Evolutionary conservation across 495 filamentous ascomycete genomes (phyloP), one percentile per base, ranked within the genome.

Genomic region (Cenococcum geophilum): DNA sequence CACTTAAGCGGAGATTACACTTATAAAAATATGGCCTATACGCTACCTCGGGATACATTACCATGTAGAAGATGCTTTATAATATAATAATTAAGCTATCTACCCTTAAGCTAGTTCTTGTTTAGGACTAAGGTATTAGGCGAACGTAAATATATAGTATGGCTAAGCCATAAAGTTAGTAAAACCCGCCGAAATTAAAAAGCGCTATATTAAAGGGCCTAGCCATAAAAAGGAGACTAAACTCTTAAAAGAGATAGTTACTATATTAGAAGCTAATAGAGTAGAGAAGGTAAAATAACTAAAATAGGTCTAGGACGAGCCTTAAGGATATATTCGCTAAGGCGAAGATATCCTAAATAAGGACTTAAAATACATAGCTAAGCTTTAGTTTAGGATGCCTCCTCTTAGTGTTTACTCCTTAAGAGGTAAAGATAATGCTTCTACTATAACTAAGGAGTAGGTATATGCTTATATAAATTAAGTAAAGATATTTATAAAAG

Each of bases 11-110:
- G 95, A 97, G 71, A 86, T 90, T 40, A 88, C 91, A 59, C 88
- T 96, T 63, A 89, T 91, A 40, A 89, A 86, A 66, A 82, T 96
- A 74, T 99, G 93, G 93, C 93, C 92, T 18, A 97, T 93, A 73
- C 84, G 93, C 57, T 99, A 99, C 70, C 76, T 97, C 16, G 93
- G 93, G 1, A 91, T 96, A 59, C 95, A 99, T 75, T 97, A 92
- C 73, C 85, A 89, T 59, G 88, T 95, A 11, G 93, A 99, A 75
- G 93, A 99, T 78, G 93, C 89, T 4, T 76, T 99, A 16, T 93
- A 99, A 70, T 95, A 95, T 69, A 93, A 99, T 68, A 95, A 99
- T 73, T 88, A 93, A 52, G 74, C 75, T 0, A 97, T 97, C 61
- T 97, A 97, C 66, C 93, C 93, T 20, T 86, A 93, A 58, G 93